Evolutionary conservation across 2,329 filamentous ascomycete genomes (phyloP).

Genomic region (Cladosporium phlei): DNA sequence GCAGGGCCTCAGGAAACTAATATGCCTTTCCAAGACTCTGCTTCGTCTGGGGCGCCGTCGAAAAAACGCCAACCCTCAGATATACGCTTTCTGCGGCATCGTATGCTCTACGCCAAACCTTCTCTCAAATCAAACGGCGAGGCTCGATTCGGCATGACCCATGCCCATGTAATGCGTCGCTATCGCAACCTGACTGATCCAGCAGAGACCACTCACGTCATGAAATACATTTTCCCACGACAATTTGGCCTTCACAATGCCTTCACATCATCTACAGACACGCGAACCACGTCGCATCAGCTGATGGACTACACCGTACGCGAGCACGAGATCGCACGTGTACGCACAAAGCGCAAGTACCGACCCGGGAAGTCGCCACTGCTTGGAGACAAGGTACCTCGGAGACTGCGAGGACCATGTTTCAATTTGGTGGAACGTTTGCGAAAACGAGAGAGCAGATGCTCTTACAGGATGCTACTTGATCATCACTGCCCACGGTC

Average conservation of each 20-base stretch:
- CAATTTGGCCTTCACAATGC: conserved; percentile 90
- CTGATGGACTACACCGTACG: conserved; percentile 82
- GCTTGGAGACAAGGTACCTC: conserved; percentile 1
- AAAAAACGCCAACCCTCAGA: conserved; percentile 19
- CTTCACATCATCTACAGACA: conserved; percentile 69
- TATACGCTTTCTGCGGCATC: conserved; percentile 72
- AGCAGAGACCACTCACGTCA: conserved; percentile 60
- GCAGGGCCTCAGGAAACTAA: neutral
- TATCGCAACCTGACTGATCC: conserved; percentile 48
- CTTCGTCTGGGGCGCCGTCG: too few species aligned
- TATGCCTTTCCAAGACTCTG: too few species aligned
- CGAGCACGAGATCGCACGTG: conserved; percentile 67
- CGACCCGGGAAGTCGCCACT: neutral
- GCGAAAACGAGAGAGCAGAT: conserved; percentile 66
- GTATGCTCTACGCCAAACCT: conserved; percentile 80
- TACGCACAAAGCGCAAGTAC: neutral
- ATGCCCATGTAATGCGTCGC: conserved; percentile 80
- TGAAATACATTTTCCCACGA: conserved; percentile 91
- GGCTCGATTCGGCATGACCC: conserved; percentile 69
- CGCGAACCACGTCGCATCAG: conserved; percentile 61
- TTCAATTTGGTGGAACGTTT: conserved; percentile 61
- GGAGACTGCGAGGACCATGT: conserved; percentile 59
- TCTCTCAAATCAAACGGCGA: conserved; percentile 62
- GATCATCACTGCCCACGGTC: conserved; percentile 70
- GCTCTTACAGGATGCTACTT: conserved; percentile 74